Conservation (phyloP, 2,329 filamentous ascomycete genomes). For the Elsinoe batatas region DNA sequence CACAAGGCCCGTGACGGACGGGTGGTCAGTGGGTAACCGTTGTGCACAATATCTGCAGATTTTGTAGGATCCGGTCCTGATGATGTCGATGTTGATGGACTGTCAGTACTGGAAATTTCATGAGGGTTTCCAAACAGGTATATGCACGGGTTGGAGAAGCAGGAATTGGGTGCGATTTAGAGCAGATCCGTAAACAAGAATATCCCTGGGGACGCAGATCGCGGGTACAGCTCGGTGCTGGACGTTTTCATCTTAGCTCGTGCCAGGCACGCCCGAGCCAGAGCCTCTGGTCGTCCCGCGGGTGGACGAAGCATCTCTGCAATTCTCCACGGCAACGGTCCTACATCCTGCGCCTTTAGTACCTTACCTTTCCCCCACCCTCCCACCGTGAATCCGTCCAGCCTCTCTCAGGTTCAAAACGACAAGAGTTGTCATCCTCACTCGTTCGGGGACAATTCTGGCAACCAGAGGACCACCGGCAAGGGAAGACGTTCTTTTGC, state of each 20-base stretch:
- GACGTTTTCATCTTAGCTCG: constrained; percentile 4
- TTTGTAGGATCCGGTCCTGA: neutral
- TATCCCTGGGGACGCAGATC: constrained; percentile 11
- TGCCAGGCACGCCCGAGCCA: neutral
- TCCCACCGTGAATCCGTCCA: neutral
- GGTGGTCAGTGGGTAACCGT: constrained; percentile 11
- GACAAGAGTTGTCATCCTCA: constrained; percentile 13
- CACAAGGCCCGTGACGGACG: constrained; percentile 5
- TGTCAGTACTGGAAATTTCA: neutral
- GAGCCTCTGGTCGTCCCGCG: neutral
- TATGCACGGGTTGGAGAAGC: neutral
- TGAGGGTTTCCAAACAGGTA: neutral
- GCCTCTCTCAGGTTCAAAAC: constrained; percentile 8
- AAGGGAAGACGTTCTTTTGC: constrained; percentile 9
- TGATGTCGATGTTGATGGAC: neutral
- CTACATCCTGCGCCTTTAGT: constrained; percentile 10
- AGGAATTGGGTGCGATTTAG: neutral
- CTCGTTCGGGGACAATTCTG: constrained; percentile 11
- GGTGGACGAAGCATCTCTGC: neutral
- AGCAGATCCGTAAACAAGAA: constrained; percentile 13
- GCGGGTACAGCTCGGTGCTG: constrained; percentile 6
- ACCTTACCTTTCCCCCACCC: constrained; percentile 8
- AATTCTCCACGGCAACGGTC: constrained; percentile 13
- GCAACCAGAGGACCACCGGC: neutral
- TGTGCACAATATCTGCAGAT: constrained; percentile 12